Base-by-base conservation (phyloP, 1,284 basidiomycete species). In the Mycena sp. region DNA sequence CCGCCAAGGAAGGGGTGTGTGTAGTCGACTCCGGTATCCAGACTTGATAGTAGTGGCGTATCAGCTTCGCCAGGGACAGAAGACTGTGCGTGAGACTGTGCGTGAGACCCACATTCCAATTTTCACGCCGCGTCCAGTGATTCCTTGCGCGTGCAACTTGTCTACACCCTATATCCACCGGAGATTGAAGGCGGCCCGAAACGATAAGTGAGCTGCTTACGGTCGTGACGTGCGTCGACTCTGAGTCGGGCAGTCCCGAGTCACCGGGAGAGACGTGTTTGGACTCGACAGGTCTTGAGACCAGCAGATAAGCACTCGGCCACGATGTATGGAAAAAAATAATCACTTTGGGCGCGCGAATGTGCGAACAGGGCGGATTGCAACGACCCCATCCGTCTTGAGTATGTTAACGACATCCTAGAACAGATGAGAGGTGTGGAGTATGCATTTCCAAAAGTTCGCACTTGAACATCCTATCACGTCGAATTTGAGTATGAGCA, bases 1-100 rank as follows among this genome's bases (percentile, higher is more conserved):
- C 82, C 83, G 25, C 83, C 87, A 41, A 89, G 81, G 19, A 76
- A 74, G 4, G 83, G 82, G 63, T 85, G 81, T 2, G 79, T 83
- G 72, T 85, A 87, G 70, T 87, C 85, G 59, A 84, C 77, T 51
- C 83, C 82, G 53, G 77, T 64, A 28, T 69, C 63, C 3, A 68
- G 59, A 29, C 67, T 68, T 30, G 30, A 69, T 52, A 65, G 32
- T 25, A 50, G 37, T 44, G 21, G 19, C 30, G 11, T n/a, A n/a
- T 59, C 49, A 59, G 29, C 17, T 35, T 32, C 26, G n/a, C 7
- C 17, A 11, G 12, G 32, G 16, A 51, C 4, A 28, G n/a, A n/a
- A 37, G 12, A 28, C 19, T 26, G 21, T 28, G 28, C 11, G 45
- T 40, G 30, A 26, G 43, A 14, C 21, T 37, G 21, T n/a, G n/a